phyloP scores from a whole-genome alignment of 1,284 basidiomycete species.

The Irpex sp. region DNA sequence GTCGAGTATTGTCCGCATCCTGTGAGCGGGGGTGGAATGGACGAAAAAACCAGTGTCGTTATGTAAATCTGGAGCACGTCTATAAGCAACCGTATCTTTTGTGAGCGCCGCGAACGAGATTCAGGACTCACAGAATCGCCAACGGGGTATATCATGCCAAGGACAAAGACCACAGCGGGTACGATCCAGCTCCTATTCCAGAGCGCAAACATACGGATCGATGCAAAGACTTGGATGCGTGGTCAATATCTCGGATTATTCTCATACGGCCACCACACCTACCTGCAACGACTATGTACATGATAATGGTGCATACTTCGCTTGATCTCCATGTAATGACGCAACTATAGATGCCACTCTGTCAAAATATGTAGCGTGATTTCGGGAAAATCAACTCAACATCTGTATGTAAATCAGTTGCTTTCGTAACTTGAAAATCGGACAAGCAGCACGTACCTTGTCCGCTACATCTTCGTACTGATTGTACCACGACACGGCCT shows the following conservation, averaged over 20 bases:
- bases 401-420: not conserved
- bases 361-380: not conserved
- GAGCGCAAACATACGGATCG: constrained; percentile 26
- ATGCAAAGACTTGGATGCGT: constrained; percentile 21
- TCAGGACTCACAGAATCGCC: constrained; percentile 21
- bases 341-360: constrained; percentile 7
- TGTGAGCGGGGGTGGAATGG: constrained; percentile 16
- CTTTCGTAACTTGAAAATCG: not conserved
- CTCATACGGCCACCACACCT: not conserved
- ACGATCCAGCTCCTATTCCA: constrained; percentile 23
- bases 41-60: constrained; percentile 13
- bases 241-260: not conserved
- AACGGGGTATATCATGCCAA: constrained; percentile 22
- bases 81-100: not conserved
- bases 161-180: constrained; percentile 11
- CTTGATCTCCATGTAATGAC: constrained; percentile 16
- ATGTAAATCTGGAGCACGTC: not conserved
- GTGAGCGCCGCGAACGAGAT: not conserved
- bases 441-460: not conserved
- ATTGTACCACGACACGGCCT: constrained; percentile 20
- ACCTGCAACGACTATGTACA: constrained; percentile 24
- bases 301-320: constrained; percentile 15
- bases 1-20: constrained; percentile 16
- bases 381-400: not conserved
- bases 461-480: constrained; percentile 18